These are phyloP conservation scores for Intubia oerlemansii DNA, from an alignment of 2,329 filamentous ascomycete species.

Conservation along the genomic window DNA sequence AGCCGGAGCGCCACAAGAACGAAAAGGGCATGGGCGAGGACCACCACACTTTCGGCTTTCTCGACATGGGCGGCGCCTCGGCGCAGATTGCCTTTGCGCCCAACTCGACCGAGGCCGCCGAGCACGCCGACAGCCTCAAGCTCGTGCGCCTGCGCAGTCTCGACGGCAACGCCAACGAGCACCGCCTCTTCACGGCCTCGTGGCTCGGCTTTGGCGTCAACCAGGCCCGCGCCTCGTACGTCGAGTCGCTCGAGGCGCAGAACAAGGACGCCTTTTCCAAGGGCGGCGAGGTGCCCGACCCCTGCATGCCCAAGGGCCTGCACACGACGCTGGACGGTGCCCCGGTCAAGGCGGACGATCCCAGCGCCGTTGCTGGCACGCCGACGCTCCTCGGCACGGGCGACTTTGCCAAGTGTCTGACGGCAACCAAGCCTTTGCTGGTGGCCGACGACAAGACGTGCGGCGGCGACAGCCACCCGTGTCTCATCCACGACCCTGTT, in stretches of 20 bases:
- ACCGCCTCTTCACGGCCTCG: constrained; percentile 83
- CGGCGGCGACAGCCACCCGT: constrained; percentile 44
- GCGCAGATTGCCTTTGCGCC: constrained; percentile 96
- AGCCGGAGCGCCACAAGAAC: constrained; percentile 56
- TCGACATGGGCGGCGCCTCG: constrained; percentile 96
- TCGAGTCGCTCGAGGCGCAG: constrained; percentile 48
- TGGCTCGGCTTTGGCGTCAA: constrained; percentile 98
- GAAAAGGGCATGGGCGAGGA: no score
- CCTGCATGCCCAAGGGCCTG: constrained; percentile 67
- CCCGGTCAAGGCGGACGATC: constrained; percentile 12
- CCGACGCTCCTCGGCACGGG: constrained; percentile 60
- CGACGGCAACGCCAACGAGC: constrained; percentile 56
- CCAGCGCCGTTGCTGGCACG: constrained; percentile 14
- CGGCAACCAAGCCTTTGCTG: constrained; percentile 62
- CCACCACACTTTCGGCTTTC: constrained; percentile 88
- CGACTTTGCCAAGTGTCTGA: constrained; percentile 65
- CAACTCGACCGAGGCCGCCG: constrained; percentile 72
- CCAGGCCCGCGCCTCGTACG: constrained; percentile 66
- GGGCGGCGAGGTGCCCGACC: constrained; percentile 58
- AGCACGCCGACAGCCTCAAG: constrained; percentile 77
- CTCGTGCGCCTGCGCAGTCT: constrained; percentile 67
- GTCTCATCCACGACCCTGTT: constrained; percentile 78
- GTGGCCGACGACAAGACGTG: constrained; percentile 78
- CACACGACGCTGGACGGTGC: constrained; percentile 54
- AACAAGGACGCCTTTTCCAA: constrained; percentile 25